These are phyloP conservation scores for Penicillium sp. DNA, from an alignment of 2,329 filamentous ascomycete species.

Conservation along the genomic window DNA sequence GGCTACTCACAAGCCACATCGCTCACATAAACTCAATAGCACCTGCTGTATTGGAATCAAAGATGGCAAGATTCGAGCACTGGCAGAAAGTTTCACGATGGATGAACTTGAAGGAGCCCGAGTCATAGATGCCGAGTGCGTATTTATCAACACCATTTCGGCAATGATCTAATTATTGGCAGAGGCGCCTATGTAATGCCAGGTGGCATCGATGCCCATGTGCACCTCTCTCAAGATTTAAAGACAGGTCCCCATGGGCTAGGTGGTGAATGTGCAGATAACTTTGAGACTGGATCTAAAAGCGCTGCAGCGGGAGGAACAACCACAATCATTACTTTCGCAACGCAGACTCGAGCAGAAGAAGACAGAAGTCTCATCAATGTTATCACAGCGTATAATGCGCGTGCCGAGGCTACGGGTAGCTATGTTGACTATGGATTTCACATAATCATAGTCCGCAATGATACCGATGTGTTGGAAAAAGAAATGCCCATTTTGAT, in stretches of 20 bases:
- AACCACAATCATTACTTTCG: conserved; percentile 61
- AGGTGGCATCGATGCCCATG: conserved; percentile 52
- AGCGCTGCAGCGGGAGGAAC: conserved; percentile 31
- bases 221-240: conserved; percentile 48
- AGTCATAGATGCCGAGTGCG: conserved; percentile 13
- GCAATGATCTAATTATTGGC: not conserved
- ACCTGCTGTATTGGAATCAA: conserved; percentile 13
- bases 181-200: conserved; percentile 28
- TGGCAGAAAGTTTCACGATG: not conserved
- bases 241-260: conserved; percentile 9
- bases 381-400: conserved; percentile 51
- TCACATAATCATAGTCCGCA: conserved; percentile 45
- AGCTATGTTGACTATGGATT: conserved; percentile 59
- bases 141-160: not conserved
- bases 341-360: conserved; percentile 52
- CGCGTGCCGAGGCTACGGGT: conserved; percentile 36
- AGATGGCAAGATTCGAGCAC: conserved; percentile 8
- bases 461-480: conserved; percentile 30
- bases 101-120: conserved; percentile 3
- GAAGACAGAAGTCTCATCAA: conserved; percentile 42
- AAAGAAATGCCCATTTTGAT: conserved; percentile 41
- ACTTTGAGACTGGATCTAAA: conserved; percentile 45
- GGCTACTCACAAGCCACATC: not conserved
- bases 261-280: conserved; percentile 41
- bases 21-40: not conserved